phyloP scores from a whole-genome alignment of 176 grass and related monocot genomes.

The Triticum timopheevii region DNA sequence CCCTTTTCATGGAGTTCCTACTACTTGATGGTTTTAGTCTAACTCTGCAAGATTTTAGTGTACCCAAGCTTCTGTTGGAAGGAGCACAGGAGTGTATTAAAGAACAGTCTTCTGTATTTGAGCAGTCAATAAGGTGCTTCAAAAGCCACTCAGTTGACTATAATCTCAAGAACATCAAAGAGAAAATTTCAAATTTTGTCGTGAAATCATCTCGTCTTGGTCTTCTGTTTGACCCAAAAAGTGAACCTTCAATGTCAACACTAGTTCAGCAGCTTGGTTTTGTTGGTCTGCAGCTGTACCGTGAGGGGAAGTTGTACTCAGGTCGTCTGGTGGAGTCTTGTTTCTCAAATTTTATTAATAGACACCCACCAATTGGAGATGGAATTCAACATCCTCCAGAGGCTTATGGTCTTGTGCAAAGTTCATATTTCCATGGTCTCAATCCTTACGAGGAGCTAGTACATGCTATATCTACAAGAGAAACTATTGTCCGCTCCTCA shows the following conservation, averaged over 20 bases:
- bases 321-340: conserved; percentile 72
- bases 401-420: conserved; percentile 72
- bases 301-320: conserved; percentile 77
- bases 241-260: conserved; percentile 56
- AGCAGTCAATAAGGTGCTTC: conserved; percentile 34
- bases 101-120: conserved; percentile 47
- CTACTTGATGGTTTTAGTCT: conserved; percentile 74
- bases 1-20: conserved; percentile 76
- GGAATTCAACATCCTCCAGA: conserved; percentile 51
- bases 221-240: conserved; percentile 59
- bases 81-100: conserved; percentile 47
- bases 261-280: conserved; percentile 84
- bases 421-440: conserved; percentile 80
- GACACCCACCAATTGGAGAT: conserved; percentile 37
- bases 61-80: conserved; percentile 43
- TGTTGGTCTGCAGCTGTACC: conserved; percentile 78
- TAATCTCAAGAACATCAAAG: conserved; percentile 51
- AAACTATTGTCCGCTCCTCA: conserved; percentile 87
- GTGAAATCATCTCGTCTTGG: conserved; percentile 52
- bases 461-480: conserved; percentile 81
- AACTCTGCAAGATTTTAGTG: conserved; percentile 61
- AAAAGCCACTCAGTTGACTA: conserved; percentile 53
- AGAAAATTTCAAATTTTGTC: conserved; percentile 50
- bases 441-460: conserved; percentile 80
- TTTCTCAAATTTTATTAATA: conserved; percentile 62